Percentiles rank a stretch among this genome's conserved stretches.
Evolutionary conservation across 2,329 filamentous ascomycete genomes (phyloP).

Genomic region (Cladophialophora psammophila): DNA sequence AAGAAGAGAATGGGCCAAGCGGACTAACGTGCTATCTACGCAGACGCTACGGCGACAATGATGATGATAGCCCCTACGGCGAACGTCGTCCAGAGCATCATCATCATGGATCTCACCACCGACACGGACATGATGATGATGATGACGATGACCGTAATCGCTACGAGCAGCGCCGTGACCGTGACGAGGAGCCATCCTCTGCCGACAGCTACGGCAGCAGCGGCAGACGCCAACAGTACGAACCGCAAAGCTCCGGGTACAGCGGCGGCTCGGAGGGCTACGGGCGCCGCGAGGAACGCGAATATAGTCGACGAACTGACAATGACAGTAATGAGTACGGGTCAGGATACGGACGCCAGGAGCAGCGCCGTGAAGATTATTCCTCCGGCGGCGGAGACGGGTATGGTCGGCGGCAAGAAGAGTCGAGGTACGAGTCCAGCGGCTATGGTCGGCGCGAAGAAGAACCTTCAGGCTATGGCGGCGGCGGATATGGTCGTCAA

Average conservation of each 20-base stretch:
- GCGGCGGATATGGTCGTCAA: constrained; percentile 13
- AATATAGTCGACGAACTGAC: constrained; percentile 32
- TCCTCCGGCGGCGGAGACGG: constrained; percentile 20
- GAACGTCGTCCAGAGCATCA: constrained; percentile 35
- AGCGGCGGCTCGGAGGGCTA: constrained; percentile 12
- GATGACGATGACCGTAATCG: constrained; percentile 22
- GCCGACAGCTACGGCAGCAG: constrained; percentile 20
- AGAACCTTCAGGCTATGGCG: constrained; percentile 9
- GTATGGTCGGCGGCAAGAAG: constrained; percentile 26
- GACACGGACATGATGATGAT: constrained; percentile 34
- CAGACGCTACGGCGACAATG: constrained; percentile 34
- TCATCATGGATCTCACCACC: constrained; percentile 2
- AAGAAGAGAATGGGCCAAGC: constrained; percentile 5
- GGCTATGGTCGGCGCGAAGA: constrained; percentile 12
- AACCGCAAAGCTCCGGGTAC: constrained; percentile 10
- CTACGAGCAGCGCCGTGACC: constrained; percentile 2
- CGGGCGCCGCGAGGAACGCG: constrained; percentile 20
- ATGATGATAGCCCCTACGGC: constrained; percentile 27
- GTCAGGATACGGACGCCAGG: constrained; percentile 25
- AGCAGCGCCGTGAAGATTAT: constrained; percentile 10
- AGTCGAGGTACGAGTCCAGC: constrained; percentile 8
- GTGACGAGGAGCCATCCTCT: constrained; percentile 15
- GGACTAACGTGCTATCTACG: background rate
- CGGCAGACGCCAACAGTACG: constrained; percentile 16
- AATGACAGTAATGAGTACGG: constrained; percentile 20